Conservation (phyloP, 805 yeast genomes). For the Yamadazyma scolyti region DNA sequence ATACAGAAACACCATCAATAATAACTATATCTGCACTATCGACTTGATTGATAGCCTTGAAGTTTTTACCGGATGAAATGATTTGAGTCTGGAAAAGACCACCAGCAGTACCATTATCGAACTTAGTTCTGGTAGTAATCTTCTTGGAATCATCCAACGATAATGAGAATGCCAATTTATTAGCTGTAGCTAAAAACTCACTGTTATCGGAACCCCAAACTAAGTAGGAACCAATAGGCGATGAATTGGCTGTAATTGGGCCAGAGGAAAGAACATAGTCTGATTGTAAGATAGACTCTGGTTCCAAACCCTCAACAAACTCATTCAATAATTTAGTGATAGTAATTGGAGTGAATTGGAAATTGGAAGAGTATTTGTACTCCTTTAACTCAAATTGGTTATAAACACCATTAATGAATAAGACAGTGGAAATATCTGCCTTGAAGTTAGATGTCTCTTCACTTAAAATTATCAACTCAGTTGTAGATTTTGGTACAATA, state of each 20-base stretch:
- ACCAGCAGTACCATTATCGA: slow-evolving; percentile 68
- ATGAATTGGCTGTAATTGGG: slow-evolving; percentile 32
- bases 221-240: slow-evolving; percentile 44
- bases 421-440: slow-evolving; percentile 69
- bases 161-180: slow-evolving; percentile 63
- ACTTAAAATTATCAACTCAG: slow-evolving; percentile 58
- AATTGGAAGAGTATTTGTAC: slow-evolving; percentile 47
- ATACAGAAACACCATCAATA: slow-evolving; percentile 56
- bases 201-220: slow-evolving; percentile 72
- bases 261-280: slow-evolving; percentile 12
- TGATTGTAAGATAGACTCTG: slow-evolving; percentile 20
- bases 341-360: slow-evolving; percentile 55
- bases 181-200: slow-evolving; percentile 50
- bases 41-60: slow-evolving; percentile 21
- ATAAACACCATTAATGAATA: slow-evolving; percentile 49
- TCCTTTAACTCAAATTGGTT: slow-evolving; percentile 44
- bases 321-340: slow-evolving; percentile 46
- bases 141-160: slow-evolving; percentile 56
- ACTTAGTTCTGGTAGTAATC: slow-evolving; percentile 58
- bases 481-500: slow-evolving; percentile 55
- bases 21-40: slow-evolving; percentile 63
- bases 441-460: slow-evolving; percentile 40
- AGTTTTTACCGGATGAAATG: slow-evolving; percentile 23
- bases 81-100: slow-evolving; percentile 75
- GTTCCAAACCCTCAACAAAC: slow-evolving; percentile 29